These are phyloP conservation scores for Jackrogersella multiformis DNA, from an alignment of 495 filamentous ascomycete genomes.

Conservation along the genomic window DNA sequence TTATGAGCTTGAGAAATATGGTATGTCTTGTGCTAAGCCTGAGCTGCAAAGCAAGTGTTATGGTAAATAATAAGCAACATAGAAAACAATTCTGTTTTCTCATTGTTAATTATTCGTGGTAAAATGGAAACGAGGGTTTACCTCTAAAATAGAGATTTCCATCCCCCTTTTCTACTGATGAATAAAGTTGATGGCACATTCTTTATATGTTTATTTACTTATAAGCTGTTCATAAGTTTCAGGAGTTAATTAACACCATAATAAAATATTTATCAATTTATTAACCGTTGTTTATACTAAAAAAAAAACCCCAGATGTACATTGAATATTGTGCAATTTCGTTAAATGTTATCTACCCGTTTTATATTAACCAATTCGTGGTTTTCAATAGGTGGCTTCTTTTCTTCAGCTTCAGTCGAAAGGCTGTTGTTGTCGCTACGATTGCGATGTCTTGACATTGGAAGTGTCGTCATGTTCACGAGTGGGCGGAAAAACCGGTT, in stretches of 20 bases:
- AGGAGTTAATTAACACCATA: too few species aligned
- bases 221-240: too few species aligned
- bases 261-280: too few species aligned
- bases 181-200: too few species aligned
- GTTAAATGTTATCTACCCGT: neutral
- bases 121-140: too few species aligned
- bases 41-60: neutral
- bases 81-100: neutral
- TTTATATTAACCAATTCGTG: slow-evolving; percentile 7
- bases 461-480: slow-evolving; percentile 40
- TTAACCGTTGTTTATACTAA: too few species aligned
- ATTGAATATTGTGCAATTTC: too few species aligned
- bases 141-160: too few species aligned
- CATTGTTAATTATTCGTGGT: too few species aligned
- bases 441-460: slow-evolving; percentile 25
- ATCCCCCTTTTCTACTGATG: too few species aligned
- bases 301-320: neutral
- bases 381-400: slow-evolving; percentile 9
- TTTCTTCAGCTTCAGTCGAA: slow-evolving; percentile 17
- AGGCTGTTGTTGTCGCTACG: slow-evolving; percentile 21
- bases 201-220: too few species aligned
- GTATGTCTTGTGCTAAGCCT: slow-evolving; percentile 14
- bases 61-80: neutral
- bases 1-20: neutral
- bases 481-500: slow-evolving; percentile 64